Base-by-base conservation (phyloP, 2,329 filamentous ascomycete genomes). In the Fusarium illudens region DNA sequence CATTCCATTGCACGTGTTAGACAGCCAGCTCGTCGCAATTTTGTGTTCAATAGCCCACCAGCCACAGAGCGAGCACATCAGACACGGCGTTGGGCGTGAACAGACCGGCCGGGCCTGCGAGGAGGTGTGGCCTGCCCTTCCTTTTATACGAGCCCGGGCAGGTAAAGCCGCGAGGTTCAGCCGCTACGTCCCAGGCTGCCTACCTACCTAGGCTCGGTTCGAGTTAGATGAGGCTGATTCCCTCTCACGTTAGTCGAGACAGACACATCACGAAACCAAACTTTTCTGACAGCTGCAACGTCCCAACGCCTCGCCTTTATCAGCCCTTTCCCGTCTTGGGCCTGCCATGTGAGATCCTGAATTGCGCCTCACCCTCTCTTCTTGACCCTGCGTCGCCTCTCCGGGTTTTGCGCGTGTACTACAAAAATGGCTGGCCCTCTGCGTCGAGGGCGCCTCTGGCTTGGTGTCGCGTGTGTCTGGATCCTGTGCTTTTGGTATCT, bases 401-500 rank as follows among this genome's bases (percentile, higher is more conserved):
- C 42, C 34, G 42, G 30, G n/a, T n/a, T 44, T 19, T 44, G 46
- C 53, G 58, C 44, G 36, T 55, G 37, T 55, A 44, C 52, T 70
- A 37, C 52, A 51, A 51, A 51, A 70, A 70, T 70, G 66, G 51
- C 49, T 29, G 63, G 62, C 50, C 67, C 68, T 39, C 34, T 73
- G 20, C 63, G 71, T 60, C 67, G 71, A 66, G 60, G 65, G 50
- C 71, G 71, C 55, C 71, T 73, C 58, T 73, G 71, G 71, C 58
- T 72, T 60, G 64, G 64, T 52, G 71, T 72, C 58, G 56, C 59
- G 49, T 58, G 56, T 25, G 61, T 71, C 32, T 72, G 70, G 70
- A 59, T 72, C 53, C 48, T 73, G 44, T 71, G 68, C 59, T 74
- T 74, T 42, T 70, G 67, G 63, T 74, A 72, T 51, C 64, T 73